These are phyloP conservation scores for Apophysomyces variabilis DNA, from an alignment of 371 early-diverging fungal genomes.

Conservation along the genomic window DNA sequence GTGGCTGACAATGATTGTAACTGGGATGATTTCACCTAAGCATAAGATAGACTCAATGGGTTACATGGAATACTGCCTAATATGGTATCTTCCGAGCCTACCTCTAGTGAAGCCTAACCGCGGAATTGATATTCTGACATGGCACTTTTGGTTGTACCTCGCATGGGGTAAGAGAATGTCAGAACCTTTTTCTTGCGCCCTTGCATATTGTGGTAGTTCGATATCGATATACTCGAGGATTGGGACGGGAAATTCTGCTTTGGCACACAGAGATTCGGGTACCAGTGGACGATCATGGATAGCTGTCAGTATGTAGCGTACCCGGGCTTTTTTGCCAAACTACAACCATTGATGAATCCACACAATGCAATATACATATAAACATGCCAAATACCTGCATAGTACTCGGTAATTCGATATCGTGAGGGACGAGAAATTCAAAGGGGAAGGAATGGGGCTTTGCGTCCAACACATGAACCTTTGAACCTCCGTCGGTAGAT, in stretches of 20 bases:
- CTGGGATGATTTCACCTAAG: constrained; percentile 40
- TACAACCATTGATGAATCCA: constrained; percentile 12
- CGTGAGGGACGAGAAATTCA: constrained; percentile 46
- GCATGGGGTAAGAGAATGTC: constrained; percentile 18
- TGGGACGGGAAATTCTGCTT: constrained; percentile 38
- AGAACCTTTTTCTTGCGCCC: constrained; percentile 34
- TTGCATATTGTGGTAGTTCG: constrained; percentile 26
- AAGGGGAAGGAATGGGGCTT: constrained; percentile 46
- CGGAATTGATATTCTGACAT: constrained; percentile 34
- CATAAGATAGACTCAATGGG: background rate
- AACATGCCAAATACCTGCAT: constrained; percentile 37
- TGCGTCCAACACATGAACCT: constrained; percentile 37
- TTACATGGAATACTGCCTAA: constrained; percentile 3
- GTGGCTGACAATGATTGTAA: constrained; percentile 34
- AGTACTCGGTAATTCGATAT: constrained; percentile 41
- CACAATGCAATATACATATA: background rate
- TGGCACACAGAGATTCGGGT: constrained; percentile 43
- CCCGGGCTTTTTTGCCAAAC: constrained; percentile 40
- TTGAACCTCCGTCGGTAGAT: constrained; percentile 21
- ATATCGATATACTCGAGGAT: constrained; percentile 50
- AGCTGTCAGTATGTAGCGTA: constrained; percentile 42
- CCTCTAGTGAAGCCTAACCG: constrained; percentile 49
- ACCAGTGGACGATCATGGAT: constrained; percentile 49
- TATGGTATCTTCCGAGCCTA: constrained; percentile 8
- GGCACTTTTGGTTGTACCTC: constrained; percentile 21